Percentiles rank a stretch among this genome's conserved stretches.
Conservation (phyloP, 441 rosid species). For the Corymbia citriodora region DNA sequence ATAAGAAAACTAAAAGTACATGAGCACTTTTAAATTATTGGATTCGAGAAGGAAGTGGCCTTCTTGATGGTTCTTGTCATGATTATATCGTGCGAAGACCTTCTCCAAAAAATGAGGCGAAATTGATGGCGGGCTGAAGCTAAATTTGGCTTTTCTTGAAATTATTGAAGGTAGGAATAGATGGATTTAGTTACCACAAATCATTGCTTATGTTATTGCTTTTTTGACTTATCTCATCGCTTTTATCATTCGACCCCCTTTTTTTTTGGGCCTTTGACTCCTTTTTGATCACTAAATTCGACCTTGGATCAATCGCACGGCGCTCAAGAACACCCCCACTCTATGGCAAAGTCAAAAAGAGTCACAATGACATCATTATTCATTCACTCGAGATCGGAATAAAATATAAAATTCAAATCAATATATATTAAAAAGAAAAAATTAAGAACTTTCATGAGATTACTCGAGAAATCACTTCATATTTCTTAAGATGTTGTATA, state of each 20-base stretch:
- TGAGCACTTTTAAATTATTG: background rate
- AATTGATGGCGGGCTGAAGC: background rate
- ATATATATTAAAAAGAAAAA: background rate
- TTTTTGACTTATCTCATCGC: background rate
- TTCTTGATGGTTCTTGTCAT: background rate
- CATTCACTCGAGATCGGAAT: background rate
- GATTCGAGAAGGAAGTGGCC: background rate
- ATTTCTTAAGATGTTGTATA: rapidly evolving
- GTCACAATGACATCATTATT: background rate
- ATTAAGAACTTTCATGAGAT: background rate
- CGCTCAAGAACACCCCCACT: background rate
- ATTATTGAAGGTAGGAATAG: background rate
- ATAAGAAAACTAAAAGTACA: background rate
- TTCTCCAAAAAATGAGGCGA: background rate
- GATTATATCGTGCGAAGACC: background rate
- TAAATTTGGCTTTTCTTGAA: background rate
- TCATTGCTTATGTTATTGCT: background rate
- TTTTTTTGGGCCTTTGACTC: background rate
- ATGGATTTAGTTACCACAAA: background rate
- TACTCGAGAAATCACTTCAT: background rate
- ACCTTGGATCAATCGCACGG: background rate
- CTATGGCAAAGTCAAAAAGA: background rate
- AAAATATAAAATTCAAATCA: background rate
- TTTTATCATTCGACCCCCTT: background rate
- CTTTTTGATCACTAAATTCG: background rate